These are phyloP conservation scores for Voacanga thouarsii DNA, from an alignment of 257 asterid species.

Conservation along the genomic window DNA sequence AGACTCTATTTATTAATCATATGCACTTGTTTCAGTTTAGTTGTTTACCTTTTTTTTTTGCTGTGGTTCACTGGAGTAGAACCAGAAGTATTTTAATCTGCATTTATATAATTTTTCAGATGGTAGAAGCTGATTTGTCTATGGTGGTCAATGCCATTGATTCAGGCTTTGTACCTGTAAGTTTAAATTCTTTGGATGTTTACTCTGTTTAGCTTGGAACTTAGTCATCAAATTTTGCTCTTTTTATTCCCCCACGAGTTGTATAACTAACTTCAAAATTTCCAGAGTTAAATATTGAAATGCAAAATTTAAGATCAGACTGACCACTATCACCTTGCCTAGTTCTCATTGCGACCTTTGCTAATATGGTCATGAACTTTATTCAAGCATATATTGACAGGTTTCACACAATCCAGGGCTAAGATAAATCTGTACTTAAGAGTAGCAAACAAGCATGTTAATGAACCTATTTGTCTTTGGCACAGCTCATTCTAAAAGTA, in stretches of 20 bases:
- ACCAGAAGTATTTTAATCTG: not conserved
- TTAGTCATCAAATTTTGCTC: not conserved
- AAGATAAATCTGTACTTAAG: not conserved
- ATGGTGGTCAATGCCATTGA: conserved; percentile 56
- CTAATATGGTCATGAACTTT: not conserved
- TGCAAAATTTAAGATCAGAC: not conserved
- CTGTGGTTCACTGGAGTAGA: not conserved
- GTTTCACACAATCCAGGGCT: not conserved
- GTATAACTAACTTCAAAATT: not conserved
- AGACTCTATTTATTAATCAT: conserved; percentile 16
- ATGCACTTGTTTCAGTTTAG: not conserved
- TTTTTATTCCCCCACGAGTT: not conserved
- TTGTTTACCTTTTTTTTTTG: conserved; percentile 1
- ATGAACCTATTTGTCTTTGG: not conserved
- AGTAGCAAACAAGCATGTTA: not conserved
- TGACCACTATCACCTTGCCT: not conserved
- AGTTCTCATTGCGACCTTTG: not conserved
- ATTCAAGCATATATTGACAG: not conserved
- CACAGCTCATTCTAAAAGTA: not conserved
- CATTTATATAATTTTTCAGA: conserved; percentile 38
- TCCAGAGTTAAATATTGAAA: not conserved
- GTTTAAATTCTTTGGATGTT: conserved; percentile 29
- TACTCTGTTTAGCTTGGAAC: not conserved
- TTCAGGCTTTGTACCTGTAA: conserved; percentile 86
- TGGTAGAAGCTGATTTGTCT: conserved; percentile 59